phyloP scores from a whole-genome alignment of 1,284 basidiomycete genomes.

The Abortiporus biennis region DNA sequence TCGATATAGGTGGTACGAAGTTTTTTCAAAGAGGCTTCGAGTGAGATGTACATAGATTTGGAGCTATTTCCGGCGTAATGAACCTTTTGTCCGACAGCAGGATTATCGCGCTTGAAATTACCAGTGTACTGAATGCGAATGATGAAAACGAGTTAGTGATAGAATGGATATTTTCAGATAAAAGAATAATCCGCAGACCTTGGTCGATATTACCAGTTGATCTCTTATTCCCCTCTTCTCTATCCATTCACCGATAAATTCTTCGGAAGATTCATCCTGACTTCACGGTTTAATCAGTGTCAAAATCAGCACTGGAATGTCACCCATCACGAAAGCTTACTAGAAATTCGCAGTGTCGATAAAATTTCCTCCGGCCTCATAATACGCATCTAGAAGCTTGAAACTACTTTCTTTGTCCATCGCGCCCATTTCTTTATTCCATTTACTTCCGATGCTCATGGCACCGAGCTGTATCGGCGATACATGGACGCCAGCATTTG shows the following conservation, averaged over 20 bases:
- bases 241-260: no score
- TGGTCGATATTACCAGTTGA: conserved; percentile 39
- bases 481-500: not conserved
- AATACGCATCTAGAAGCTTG: conserved; percentile 25
- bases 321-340: conserved; percentile 10
- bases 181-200: conserved; percentile 13
- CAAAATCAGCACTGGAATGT: no score
- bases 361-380: conserved; percentile 22
- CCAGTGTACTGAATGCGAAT: conserved; percentile 22
- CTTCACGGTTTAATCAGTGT: conserved; percentile 8
- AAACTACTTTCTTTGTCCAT: no score
- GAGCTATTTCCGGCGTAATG: conserved; percentile 30
- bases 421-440: conserved; percentile 30
- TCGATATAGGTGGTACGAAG: conserved; percentile 30
- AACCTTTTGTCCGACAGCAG: conserved; percentile 16
- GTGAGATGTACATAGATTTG: conserved; percentile 4
- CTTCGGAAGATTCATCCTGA: conserved; percentile 24
- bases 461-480: conserved; percentile 31
- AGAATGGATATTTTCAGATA: no score
- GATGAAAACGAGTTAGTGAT: no score
- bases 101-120: conserved; percentile 19
- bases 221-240: conserved; percentile 32
- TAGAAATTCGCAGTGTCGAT: conserved; percentile 27
- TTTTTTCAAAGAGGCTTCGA: conserved; percentile 26
- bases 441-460: conserved; percentile 43